Evolutionary conservation across 176 grass and related monocot species (phyloP), one percentile per base, ranked within the genome.

Genomic region (Raddia distichophylla): DNA sequence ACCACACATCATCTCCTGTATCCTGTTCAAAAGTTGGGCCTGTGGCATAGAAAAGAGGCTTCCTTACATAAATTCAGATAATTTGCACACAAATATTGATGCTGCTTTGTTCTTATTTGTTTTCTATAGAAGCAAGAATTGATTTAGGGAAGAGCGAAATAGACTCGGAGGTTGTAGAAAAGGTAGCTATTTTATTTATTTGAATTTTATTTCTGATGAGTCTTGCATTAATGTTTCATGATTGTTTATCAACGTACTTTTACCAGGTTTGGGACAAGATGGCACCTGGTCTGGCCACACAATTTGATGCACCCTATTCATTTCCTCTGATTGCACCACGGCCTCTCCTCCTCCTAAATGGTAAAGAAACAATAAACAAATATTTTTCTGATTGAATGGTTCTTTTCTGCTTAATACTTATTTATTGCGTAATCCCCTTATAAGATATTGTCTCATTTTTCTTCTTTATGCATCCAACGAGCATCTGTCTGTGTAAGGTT

Each of bases 261-360:
- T 60, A 60, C 53, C 63, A 98, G 95, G 95, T 93, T 59, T 98
- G 95, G 95, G 88, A 90, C 87, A 89, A 78, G 82, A 98, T 98
- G 79, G 92, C 95, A 50, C 95, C 92, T 43, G 95, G 92, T 77
- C 56, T 98, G 60, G 88, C 69, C 66, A 84, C 71, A 17, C 80
- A 88, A 77, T 95, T 94, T 85, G 94, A 97, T 79, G 85, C 89
- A 61, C 89, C 87, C 55, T 80, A 61, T 62, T 84, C 94, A 69
- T 35, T 97, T 75, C 94, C 94, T 72, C 53, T 63, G 15, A 85
- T 94, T 55, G 85, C 83, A 64, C 91, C 94, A 67, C 80, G 91
- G 3, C 89, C 85, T 8, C 80, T 90, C 15, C 94, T 97, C 56
- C 77, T 97, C 74, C 12, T 97, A 69, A 94, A 94, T 85, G 94